Percentiles rank a stretch among this genome's conserved stretches.
Evolutionary conservation across 23 red algal genomes (phyloP).

Genomic region (Cyanidiococcus yangmingshanensis): DNA sequence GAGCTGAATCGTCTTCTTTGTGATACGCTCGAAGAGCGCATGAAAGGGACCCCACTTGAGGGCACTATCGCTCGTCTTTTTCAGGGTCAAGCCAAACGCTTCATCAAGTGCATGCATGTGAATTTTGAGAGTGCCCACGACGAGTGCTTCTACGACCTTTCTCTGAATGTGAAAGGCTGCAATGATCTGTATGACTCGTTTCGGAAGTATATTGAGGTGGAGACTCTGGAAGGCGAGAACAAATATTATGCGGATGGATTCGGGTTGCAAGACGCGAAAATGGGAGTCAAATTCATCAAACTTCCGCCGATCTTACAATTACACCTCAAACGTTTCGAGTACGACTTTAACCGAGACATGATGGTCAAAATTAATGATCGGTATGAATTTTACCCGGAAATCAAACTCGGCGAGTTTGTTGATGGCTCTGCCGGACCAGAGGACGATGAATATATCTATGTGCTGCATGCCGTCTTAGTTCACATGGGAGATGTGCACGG

Average conservation of each 20-base stretch:
- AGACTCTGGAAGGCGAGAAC: slow-evolving; percentile 98
- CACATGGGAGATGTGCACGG: slow-evolving; percentile 95
- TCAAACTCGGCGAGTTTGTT: slow-evolving; percentile 73
- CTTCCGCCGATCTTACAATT: slow-evolving; percentile 88
- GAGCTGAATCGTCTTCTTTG: slow-evolving; percentile 90
- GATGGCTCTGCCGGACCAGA: slow-evolving; percentile 1
- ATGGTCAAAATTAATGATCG: slow-evolving; percentile 97
- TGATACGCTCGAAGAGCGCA: slow-evolving; percentile 77
- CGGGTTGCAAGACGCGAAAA: slow-evolving; percentile 76
- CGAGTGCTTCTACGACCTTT: slow-evolving; percentile 88
- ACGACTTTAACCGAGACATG: slow-evolving; percentile 58
- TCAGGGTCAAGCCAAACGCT: slow-evolving; percentile 63
- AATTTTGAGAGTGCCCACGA: slow-evolving; percentile 57
- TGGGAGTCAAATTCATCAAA: slow-evolving; percentile 75
- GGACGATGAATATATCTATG: slow-evolving; percentile 58
- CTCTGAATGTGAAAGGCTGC: slow-evolving; percentile 82
- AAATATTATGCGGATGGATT: slow-evolving; percentile 85
- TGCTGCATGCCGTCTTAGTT: slow-evolving; percentile 89
- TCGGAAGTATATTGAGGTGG: slow-evolving; percentile 89
- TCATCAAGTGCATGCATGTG: slow-evolving; percentile 84
- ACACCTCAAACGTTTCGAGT: slow-evolving; percentile 95
- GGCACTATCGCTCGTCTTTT: slow-evolving; percentile 73
- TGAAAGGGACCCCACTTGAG: slow-evolving; percentile 67
- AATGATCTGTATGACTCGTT: slow-evolving; percentile 90
- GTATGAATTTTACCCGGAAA: slow-evolving; percentile 61